phyloP scores from a whole-genome alignment of 2,329 filamentous ascomycete species.

The Fusarium subtropicale region DNA sequence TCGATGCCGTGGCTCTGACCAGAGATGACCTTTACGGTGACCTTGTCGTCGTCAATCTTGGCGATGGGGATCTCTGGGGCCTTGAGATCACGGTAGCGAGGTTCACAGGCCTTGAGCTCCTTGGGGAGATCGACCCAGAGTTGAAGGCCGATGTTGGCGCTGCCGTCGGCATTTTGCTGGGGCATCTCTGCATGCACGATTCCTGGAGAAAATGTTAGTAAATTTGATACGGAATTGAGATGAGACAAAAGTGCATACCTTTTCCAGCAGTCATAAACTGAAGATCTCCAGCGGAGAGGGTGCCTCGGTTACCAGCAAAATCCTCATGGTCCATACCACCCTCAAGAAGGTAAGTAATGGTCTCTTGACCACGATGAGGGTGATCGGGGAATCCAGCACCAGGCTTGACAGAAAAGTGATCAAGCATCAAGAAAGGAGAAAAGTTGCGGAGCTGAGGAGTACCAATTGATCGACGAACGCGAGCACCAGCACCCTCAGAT shows the following conservation, averaged over 20 bases:
- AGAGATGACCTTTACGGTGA: conserved; percentile 89
- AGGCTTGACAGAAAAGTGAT: conserved; percentile 85
- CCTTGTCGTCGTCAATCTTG: conserved; percentile 77
- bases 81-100: conserved; percentile 87
- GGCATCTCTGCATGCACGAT: conserved; percentile 99
- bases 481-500: conserved; percentile 87
- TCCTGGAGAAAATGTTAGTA: conserved; percentile 60
- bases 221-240: too few species aligned
- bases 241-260: conserved; percentile 1
- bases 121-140: conserved; percentile 93
- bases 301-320: conserved; percentile 87
- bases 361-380: conserved; percentile 83
- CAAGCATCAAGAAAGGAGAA: conserved; percentile 94
- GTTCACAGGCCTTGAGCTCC: conserved; percentile 87
- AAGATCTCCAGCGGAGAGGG: conserved; percentile 86
- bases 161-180: conserved; percentile 78
- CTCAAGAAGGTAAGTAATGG: conserved; percentile 88
- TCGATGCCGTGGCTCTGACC: conserved; percentile 87
- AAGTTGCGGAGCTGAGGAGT: conserved; percentile 86
- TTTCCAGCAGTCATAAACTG: conserved; percentile 97
- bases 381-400: conserved; percentile 94
- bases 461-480: conserved; percentile 88
- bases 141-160: conserved; percentile 86
- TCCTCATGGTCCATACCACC: conserved; percentile 93
- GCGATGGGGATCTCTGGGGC: conserved; percentile 82